Base-by-base conservation (phyloP, 75 land plant species). In the Pseudotsuga menziesii region DNA sequence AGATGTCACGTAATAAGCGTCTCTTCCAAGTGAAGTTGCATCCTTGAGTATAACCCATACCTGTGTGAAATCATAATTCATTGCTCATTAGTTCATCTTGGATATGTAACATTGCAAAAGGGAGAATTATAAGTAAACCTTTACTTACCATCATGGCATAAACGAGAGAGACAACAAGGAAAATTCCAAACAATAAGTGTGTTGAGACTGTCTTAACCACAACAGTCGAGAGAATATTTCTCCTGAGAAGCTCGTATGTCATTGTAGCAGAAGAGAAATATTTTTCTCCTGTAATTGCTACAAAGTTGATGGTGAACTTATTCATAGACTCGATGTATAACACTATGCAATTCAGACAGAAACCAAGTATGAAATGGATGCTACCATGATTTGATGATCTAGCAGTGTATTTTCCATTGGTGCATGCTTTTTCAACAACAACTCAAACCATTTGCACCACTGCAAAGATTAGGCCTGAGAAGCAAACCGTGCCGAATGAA, bases 181-280 rank as follows among this genome's bases (percentile, higher is more conserved):
- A 63, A 41, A 86, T 80, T 67, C 76, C 72, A 14, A 56, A 80
- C 41, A 86, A 63, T 4, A 86, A 62, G 19, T 82, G 81, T 57
- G 82, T 80, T 12, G 88, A 83, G 29, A 86, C 83, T 13, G 80
- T 79, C 79, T 86, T 85, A 75, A 86, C 88, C 61, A 86, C 62
- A 29, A 83, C 79, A 14, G 81, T 75, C 9, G 88, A 86, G 5
- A 86, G 77, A 48, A 83, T 61, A 74, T 86, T 86, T 20, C 88
- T 75, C 75, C 80, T 86, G 29, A 86, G 76, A 52, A 86, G 82
- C 25, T 86, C 86, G 64, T 83, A 86, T 12, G 85, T 72, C 75
- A 83, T 57, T 61, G 15, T 62, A 7, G 88, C 88, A 23, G 88
- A 86, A 26, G 85, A 55, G 67, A 82, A 86, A 73, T 84, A n/a